These are phyloP conservation scores for Lactarius sanguifluus DNA, from an alignment of 768 basidiomycete genomes.

Conservation along the genomic window DNA sequence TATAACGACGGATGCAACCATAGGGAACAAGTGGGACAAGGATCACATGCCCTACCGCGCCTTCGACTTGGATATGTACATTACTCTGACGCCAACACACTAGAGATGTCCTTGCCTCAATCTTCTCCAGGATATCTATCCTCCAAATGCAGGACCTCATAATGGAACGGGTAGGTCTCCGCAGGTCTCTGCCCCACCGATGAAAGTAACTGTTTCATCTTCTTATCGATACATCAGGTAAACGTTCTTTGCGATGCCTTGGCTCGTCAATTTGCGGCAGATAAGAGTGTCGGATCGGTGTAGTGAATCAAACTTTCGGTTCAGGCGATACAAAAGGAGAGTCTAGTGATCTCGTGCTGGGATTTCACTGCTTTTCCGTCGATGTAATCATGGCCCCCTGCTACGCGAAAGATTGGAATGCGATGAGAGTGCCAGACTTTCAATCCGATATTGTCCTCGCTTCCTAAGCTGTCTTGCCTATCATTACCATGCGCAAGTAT, in stretches of 20 bases:
- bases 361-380: slow-evolving; percentile 3
- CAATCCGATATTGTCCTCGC: neutral
- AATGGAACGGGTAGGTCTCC: neutral
- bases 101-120: neutral
- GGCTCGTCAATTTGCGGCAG: neutral
- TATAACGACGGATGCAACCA: slow-evolving; percentile 4
- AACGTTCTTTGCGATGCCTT: slow-evolving; percentile 5
- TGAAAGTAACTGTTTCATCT: neutral
- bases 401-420: neutral
- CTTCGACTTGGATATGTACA: slow-evolving; percentile 3
- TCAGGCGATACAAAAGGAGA: neutral
- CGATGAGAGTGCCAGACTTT: no score
- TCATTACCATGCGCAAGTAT: slow-evolving; percentile 1
- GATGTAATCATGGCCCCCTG: slow-evolving; percentile 3
- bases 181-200: neutral
- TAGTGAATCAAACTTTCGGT: neutral
- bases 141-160: slow-evolving; percentile 4
- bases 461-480: neutral
- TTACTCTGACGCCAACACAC: slow-evolving; percentile 9
- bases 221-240: neutral
- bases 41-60: slow-evolving; percentile 4
- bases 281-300: neutral
- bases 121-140: slow-evolving; percentile 9
- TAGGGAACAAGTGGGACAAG: slow-evolving; percentile 17
- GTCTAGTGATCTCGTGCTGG: slow-evolving; percentile 9